Conservation (phyloP, 1,284 basidiomycete species). For the Vanrija humicola region DNA sequence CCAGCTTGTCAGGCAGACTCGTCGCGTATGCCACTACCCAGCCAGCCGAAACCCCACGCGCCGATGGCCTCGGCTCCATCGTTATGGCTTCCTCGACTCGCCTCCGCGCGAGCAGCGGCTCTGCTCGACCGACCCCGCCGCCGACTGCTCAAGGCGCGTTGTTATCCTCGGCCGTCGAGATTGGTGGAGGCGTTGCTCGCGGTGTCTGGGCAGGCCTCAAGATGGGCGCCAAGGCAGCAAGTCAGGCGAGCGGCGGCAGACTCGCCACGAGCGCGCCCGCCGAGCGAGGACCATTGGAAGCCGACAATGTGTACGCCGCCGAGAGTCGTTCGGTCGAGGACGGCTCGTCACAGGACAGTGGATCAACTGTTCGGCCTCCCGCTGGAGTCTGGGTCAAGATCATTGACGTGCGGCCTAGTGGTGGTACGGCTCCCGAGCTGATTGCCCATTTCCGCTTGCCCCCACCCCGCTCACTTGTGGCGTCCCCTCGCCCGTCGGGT, state of each 20-base stretch:
- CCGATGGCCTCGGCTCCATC: conserved; percentile 35
- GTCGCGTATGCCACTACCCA: conserved; percentile 30
- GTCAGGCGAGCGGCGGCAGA: conserved; percentile 19
- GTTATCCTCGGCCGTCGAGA: conserved; percentile 36
- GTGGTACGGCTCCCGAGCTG: conserved; percentile 8
- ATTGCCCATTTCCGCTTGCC: conserved; percentile 44
- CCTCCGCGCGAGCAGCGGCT: background rate
- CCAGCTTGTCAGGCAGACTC: conserved; percentile 33
- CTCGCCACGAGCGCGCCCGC: conserved; percentile 38
- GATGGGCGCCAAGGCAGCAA: conserved; percentile 38
- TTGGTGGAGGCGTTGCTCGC: conserved; percentile 42
- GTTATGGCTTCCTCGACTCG: conserved; percentile 12
- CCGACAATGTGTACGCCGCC: conserved; percentile 7
- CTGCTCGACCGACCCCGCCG: background rate
- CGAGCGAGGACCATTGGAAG: conserved; percentile 21
- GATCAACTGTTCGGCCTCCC: background rate
- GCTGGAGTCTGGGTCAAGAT: conserved; percentile 41
- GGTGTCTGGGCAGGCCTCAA: conserved; percentile 46
- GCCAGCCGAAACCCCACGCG: conserved; percentile 23
- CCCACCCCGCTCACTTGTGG: conserved; percentile 11
- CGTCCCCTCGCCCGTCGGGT: background rate
- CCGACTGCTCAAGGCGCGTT: conserved; percentile 24
- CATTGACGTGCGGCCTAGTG: conserved; percentile 28
- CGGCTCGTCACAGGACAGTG: background rate
- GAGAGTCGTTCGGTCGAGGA: conserved; percentile 17